Base-by-base conservation (phyloP, 805 yeast species). In the Candida lessepsii region DNA sequence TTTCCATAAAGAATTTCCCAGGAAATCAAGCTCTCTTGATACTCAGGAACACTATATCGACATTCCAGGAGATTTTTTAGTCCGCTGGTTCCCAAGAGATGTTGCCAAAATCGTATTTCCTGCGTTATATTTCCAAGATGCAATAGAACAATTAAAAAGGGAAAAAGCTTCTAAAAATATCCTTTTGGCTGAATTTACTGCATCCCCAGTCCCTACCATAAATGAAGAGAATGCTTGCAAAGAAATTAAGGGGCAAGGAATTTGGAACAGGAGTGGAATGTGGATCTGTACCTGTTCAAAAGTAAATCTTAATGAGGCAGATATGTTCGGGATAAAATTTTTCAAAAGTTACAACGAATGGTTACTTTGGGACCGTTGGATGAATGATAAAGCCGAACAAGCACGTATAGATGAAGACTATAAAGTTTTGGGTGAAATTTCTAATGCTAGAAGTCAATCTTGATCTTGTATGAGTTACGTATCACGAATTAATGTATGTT, bases 31-130 rank as follows among this genome's bases (percentile, higher is more conserved):
- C 2, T 40, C 37, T 26, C 42, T 53, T 9, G 57, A 53, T 29
- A 52, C 45, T 15, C 54, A 53, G 25, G 45, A 49, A 24, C 51
- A 50, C 15, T 42, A 52, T 26, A 26, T 43, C 4, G 39, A 34
- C 20, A 40, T 47, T 17, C 49, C 51, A 24, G 39, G 42, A 30
- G 56, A 50, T 17, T 41, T 47, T 16, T 27, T 53, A 8, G 44
- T 52, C 2, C 32, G 55, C 18, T 53, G 55, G 55, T 29, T 52
- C n/a, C 47, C 56, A 5, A 31, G 51, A 11, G 48, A 46, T 30
- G 27, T 51, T 2, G 44, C 50, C 6, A 48, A 47, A 24, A 30
- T 52, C 8, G 29, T 53, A 18, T 46, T 53, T 18, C 55, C 56
- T 4, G 50, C 51, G 4, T 15, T 52, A 7, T 53, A 53, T 36